Percentiles rank a stretch among this genome's conserved stretches.
Evolutionary conservation across 306 rosid species (phyloP).

Genomic region (Vigna hirtella): DNA sequence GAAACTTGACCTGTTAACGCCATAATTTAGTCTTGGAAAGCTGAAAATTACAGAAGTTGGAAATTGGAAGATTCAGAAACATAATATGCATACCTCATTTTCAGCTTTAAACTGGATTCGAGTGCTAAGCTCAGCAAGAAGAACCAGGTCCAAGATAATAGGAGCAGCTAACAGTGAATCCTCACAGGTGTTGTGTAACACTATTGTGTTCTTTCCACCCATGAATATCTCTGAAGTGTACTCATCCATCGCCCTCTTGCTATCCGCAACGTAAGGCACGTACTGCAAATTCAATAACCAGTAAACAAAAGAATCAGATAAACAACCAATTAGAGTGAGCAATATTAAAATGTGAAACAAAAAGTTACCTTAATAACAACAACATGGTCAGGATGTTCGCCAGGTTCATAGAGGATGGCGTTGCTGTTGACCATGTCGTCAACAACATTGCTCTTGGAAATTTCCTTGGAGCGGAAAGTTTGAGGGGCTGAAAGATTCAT

Average conservation of each 20-base stretch:
- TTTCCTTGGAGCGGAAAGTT: conserved; percentile 96
- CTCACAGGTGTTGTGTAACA: conserved; percentile 95
- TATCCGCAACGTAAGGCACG: conserved; percentile 91
- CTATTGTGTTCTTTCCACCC: conserved; percentile 93
- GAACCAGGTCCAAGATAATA: conserved; percentile 90
- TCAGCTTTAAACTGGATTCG: conserved; percentile 89
- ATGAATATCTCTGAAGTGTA: conserved; percentile 97
- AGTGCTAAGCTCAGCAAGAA: conserved; percentile 95
- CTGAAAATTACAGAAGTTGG: no score
- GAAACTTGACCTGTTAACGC: conserved; percentile 73
- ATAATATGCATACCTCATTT: conserved; percentile 61
- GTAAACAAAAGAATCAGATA: neutral
- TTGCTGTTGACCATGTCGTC: conserved; percentile 98
- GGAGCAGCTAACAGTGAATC: conserved; percentile 98
- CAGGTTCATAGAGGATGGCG: conserved; percentile 85
- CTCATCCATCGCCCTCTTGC: conserved; percentile 98
- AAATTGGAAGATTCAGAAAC: neutral
- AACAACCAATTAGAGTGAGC: neutral
- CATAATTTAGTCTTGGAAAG: neutral
- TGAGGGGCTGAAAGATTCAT: conserved; percentile 98
- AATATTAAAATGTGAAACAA: neutral
- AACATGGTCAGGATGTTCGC: conserved; percentile 97
- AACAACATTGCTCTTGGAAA: conserved; percentile 96
- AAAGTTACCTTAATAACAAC: conserved; percentile 85
- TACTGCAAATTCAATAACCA: conserved; percentile 51